Percentiles rank a stretch among this genome's conserved stretches.
These are phyloP conservation scores for Antitrichia curtipendula DNA, from an alignment of 225 moss, liverwort and hornwort genomes.

Conservation along the genomic window DNA sequence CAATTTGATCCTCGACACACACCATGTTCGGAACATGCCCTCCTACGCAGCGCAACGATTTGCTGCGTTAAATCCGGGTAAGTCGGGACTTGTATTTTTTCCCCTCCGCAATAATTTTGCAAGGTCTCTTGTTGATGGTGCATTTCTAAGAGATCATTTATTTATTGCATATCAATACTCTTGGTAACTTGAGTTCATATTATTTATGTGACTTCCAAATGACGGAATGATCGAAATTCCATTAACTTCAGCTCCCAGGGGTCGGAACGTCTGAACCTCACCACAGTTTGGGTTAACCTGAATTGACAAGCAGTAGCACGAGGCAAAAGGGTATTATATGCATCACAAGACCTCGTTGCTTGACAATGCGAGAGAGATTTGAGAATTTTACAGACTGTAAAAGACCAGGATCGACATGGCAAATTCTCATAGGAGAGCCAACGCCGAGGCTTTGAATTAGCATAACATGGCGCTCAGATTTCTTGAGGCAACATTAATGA, in stretches of 20 bases:
- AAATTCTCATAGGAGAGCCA: background rate
- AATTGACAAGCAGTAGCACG: no score
- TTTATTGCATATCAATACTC: no score
- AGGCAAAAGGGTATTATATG: background rate
- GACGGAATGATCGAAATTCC: no score
- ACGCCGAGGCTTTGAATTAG: background rate
- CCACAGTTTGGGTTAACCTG: background rate
- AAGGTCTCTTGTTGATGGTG: background rate
- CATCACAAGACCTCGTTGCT: background rate
- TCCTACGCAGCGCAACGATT: background rate
- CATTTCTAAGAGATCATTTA: background rate
- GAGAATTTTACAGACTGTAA: background rate
- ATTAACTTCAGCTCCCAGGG: no score
- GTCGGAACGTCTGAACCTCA: background rate
- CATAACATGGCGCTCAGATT: background rate
- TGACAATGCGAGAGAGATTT: background rate
- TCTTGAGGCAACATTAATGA: background rate
- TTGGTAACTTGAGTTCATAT: no score
- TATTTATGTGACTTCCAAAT: background rate
- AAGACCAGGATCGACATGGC: background rate
- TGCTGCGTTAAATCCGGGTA: background rate
- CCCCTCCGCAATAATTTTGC: no score
- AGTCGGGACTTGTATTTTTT: background rate
- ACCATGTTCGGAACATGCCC: conserved; percentile 1
- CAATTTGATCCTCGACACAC: background rate